Evolutionary conservation across 2,329 filamentous ascomycete species (phyloP).

Genomic region (Cordyceps farinosa): DNA sequence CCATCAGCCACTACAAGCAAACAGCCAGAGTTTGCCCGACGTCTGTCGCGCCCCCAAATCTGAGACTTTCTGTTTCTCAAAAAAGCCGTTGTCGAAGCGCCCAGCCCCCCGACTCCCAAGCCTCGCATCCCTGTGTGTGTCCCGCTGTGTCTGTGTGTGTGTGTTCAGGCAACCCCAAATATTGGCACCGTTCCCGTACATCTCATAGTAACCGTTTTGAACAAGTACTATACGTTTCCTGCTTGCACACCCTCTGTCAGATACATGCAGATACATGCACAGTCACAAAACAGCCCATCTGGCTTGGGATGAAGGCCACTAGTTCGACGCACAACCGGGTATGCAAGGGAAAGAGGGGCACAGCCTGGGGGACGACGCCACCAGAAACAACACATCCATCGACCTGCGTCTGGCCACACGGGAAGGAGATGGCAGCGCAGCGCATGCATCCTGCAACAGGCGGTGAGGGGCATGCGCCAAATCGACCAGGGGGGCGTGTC

Average conservation of each 20-base stretch:
- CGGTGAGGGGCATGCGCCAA: slow-evolving; percentile 13
- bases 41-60: background rate
- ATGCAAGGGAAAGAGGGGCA: slow-evolving; percentile 18
- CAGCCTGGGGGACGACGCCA: background rate
- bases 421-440: slow-evolving; percentile 3
- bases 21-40: background rate
- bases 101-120: background rate
- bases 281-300: slow-evolving; percentile 9
- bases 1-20: slow-evolving; percentile 2
- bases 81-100: background rate
- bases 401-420: slow-evolving; percentile 4
- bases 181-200: background rate
- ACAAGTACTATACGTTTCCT: background rate
- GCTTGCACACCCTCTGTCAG: background rate
- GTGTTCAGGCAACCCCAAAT: background rate
- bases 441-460: slow-evolving; percentile 10
- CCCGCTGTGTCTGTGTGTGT: background rate
- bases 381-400: slow-evolving; percentile 5
- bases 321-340: slow-evolving; percentile 16
- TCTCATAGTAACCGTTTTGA: background rate
- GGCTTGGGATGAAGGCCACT: slow-evolving; percentile 11
- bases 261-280: slow-evolving; percentile 2
- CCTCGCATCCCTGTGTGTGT: background rate
- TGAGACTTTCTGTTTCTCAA: background rate
- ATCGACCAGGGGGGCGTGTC: slow-evolving; percentile 8